These are phyloP conservation scores for Tephrocybe sp. DNA, from an alignment of 768 basidiomycete genomes.

Conservation along the genomic window DNA sequence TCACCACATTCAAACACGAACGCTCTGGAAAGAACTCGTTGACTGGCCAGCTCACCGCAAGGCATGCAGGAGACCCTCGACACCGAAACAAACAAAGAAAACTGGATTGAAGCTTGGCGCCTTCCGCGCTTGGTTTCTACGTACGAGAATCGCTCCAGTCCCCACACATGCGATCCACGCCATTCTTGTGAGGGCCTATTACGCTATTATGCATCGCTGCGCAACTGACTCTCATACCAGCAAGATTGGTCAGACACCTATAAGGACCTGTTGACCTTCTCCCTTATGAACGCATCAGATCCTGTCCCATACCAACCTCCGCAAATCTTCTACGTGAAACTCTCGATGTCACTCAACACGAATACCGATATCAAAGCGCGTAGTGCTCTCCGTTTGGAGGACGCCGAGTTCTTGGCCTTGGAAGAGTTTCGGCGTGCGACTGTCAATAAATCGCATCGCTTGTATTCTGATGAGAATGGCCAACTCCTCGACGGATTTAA, in stretches of 20 bases:
- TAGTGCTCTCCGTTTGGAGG: slow-evolving; percentile 1
- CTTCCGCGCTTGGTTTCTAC: slow-evolving; percentile 1
- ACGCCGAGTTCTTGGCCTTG: slow-evolving; percentile 3
- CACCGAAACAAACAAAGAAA: not conserved
- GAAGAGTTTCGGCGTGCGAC: slow-evolving; percentile 12
- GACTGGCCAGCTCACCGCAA: slow-evolving; percentile 7
- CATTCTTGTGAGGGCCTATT: not conserved
- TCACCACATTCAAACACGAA: too few relatives aligned
- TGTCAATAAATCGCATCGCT: slow-evolving; percentile 8
- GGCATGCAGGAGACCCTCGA: slow-evolving; percentile 1
- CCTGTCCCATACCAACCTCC: not conserved
- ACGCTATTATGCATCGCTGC: not conserved
- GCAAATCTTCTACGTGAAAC: slow-evolving; percentile 5
- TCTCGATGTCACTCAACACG: slow-evolving; percentile 4
- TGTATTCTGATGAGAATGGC: slow-evolving; percentile 7
- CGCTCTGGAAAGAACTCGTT: not conserved
- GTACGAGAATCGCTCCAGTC: not conserved
- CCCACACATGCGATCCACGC: slow-evolving; percentile 6
- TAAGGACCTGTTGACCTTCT: not conserved
- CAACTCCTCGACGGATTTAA: slow-evolving; percentile 7
- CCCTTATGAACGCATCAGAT: not conserved
- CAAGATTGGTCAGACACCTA: slow-evolving; percentile 10
- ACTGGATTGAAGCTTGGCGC: not conserved
- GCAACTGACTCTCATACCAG: not conserved
- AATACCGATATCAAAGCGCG: slow-evolving; percentile 5